Percentiles rank a stretch among this genome's conserved stretches.
Evolutionary conservation across 2,329 filamentous ascomycete species (phyloP).

Genomic region (Apiospora marii): DNA sequence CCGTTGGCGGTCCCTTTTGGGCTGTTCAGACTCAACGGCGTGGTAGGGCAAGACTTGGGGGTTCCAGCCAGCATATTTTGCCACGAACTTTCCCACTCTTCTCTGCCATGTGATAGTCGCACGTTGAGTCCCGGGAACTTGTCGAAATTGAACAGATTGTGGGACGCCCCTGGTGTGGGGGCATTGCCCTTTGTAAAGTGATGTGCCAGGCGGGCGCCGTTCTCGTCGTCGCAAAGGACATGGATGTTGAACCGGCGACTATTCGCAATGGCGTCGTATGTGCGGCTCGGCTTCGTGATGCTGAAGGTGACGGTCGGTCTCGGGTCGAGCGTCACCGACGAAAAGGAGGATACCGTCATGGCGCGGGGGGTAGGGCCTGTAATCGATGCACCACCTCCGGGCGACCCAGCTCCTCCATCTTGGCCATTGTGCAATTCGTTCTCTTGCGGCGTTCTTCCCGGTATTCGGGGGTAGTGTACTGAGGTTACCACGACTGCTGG

Average conservation of each 20-base stretch:
- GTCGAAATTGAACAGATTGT: not conserved
- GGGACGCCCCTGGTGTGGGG: not conserved
- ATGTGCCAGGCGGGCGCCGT: slow-evolving; percentile 59
- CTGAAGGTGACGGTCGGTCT: slow-evolving; percentile 64
- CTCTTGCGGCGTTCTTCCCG: not conserved
- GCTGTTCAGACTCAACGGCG: too few relatives aligned
- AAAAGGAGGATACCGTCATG: slow-evolving; percentile 69
- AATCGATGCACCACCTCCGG: slow-evolving; percentile 22
- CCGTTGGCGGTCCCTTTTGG: not conserved
- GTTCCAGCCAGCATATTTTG: not conserved
- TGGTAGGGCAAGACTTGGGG: not conserved
- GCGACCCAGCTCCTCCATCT: slow-evolving; percentile 22
- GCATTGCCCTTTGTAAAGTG: slow-evolving; percentile 60
- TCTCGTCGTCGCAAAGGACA: slow-evolving; percentile 55
- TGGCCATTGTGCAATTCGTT: slow-evolving; percentile 2
- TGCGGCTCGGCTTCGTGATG: slow-evolving; percentile 62
- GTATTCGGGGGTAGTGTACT: slow-evolving; percentile 8
- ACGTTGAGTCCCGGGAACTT: not conserved
- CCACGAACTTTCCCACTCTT: not conserved
- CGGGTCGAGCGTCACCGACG: slow-evolving; percentile 61
- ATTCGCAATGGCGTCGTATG: slow-evolving; percentile 57
- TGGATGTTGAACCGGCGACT: slow-evolving; percentile 62
- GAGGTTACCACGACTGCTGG: slow-evolving; percentile 20
- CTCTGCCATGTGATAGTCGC: not conserved
- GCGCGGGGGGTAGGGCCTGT: slow-evolving; percentile 48